These are phyloP conservation scores for Irpex rosettiformis DNA, from an alignment of 1,284 basidiomycete species.

Conservation along the genomic window DNA sequence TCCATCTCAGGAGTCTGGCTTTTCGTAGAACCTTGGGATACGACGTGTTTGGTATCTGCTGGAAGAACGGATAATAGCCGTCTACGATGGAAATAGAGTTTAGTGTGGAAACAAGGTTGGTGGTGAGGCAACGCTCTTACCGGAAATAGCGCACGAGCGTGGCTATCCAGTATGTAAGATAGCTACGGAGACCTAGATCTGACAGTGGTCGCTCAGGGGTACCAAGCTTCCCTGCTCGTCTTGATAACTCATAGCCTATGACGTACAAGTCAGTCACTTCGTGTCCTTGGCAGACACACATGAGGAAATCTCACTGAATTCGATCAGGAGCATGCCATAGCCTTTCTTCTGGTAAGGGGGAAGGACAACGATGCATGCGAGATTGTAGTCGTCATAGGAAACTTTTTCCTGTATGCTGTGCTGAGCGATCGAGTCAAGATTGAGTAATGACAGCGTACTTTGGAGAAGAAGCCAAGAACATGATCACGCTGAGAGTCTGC, in stretches of 20 bases:
- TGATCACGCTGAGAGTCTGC: constrained; percentile 73
- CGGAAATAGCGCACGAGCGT: constrained; percentile 82
- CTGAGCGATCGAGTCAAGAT: background rate
- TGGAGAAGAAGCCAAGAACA: constrained; percentile 94
- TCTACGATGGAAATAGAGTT: constrained; percentile 28
- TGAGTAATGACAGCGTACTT: constrained; percentile 43
- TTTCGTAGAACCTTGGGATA: constrained; percentile 24
- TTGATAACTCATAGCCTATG: constrained; percentile 87
- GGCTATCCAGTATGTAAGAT: constrained; percentile 90
- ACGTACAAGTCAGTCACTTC: background rate
- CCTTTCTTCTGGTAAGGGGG: constrained; percentile 91
- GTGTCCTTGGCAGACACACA: constrained; percentile 1
- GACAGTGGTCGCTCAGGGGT: constrained; percentile 96
- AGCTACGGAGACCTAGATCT: constrained; percentile 88
- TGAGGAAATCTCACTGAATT: constrained; percentile 78
- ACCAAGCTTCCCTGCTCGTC: constrained; percentile 73
- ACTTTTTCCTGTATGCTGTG: constrained; percentile 75
- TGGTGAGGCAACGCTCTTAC: constrained; percentile 26
- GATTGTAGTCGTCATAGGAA: constrained; percentile 95
- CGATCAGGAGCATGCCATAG: constrained; percentile 95
- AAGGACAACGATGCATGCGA: constrained; percentile 95
- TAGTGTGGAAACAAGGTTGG: constrained; percentile 14
- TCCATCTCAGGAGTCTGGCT: constrained; percentile 32
- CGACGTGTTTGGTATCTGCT: constrained; percentile 41
- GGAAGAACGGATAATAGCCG: constrained; percentile 59